Conservation (phyloP, 495 filamentous ascomycete genomes). For the Podospora pseudoanserina region DNA sequence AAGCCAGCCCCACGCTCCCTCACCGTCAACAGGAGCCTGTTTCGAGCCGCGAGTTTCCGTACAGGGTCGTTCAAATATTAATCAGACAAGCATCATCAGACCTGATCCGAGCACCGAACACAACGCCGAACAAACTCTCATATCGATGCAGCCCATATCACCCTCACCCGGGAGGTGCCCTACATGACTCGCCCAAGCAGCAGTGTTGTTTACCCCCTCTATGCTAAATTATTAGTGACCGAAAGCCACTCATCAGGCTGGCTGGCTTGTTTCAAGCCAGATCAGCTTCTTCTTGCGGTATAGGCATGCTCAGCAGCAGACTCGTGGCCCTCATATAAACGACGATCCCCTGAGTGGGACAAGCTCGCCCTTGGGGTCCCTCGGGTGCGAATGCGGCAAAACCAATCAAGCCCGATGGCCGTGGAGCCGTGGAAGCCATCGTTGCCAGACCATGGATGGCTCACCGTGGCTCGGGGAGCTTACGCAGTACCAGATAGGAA, state of each 20-base stretch:
- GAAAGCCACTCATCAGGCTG: neutral
- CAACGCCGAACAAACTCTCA: neutral
- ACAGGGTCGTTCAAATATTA: neutral
- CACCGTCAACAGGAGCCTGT: slow-evolving; percentile 3
- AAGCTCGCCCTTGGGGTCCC: neutral
- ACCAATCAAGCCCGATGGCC: neutral
- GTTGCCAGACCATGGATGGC: neutral
- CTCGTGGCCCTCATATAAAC: neutral
- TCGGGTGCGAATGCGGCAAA: neutral
- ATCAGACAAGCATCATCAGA: neutral
- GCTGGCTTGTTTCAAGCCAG: neutral
- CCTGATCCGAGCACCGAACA: neutral
- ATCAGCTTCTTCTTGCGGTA: neutral
- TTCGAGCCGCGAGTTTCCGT: slow-evolving; percentile 3
- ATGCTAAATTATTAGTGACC: neutral
- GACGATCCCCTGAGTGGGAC: neutral
- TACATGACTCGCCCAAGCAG: neutral
- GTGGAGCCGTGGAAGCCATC: neutral
- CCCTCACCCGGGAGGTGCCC: neutral
- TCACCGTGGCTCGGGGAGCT: neutral
- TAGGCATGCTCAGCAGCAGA: neutral
- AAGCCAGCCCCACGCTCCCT: slow-evolving; percentile 2
- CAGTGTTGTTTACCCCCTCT: neutral
- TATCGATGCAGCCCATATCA: neutral
- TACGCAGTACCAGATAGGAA: neutral